A percentile compares a stretch with the other conserved stretches of the same genome.
Conservation (phyloP, 2,329 filamentous ascomycete species). For the Phoma sp. region DNA sequence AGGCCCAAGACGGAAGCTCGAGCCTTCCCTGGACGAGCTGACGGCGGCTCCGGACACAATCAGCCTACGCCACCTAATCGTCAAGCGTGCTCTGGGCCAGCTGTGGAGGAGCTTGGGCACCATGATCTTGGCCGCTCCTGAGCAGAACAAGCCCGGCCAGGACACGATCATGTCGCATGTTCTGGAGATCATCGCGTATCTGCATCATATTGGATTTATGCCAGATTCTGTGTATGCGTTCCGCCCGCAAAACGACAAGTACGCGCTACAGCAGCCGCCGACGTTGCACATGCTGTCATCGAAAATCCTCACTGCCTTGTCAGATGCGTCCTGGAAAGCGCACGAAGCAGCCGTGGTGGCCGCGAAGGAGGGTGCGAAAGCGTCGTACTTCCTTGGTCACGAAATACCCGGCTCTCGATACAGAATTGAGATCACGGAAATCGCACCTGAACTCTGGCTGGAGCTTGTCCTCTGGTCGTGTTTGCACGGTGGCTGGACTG, state of each 20-base stretch:
- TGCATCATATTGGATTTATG: conserved; percentile 58
- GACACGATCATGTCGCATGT: conserved; percentile 52
- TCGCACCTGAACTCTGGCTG: conserved; percentile 58
- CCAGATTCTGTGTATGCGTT: conserved; percentile 56
- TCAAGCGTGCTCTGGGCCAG: conserved; percentile 52
- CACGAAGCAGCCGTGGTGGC: conserved; percentile 49
- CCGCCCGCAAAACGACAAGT: conserved; percentile 41
- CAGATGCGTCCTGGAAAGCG: conserved; percentile 59
- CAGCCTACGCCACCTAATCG: conserved; percentile 22
- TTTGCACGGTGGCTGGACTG: conserved; percentile 56
- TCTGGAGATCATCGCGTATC: conserved; percentile 56
- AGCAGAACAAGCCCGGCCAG: conserved; percentile 24
- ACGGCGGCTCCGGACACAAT: conserved; percentile 39
- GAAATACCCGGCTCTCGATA: conserved; percentile 55
- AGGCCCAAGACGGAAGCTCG: conserved; percentile 22
- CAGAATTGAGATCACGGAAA: conserved; percentile 49
- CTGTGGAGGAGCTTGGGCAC: conserved; percentile 56
- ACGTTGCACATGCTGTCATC: conserved; percentile 57
- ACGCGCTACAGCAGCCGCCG: conserved; percentile 56
- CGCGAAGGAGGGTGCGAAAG: conserved; percentile 42
- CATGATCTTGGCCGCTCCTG: conserved; percentile 53
- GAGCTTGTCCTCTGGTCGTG: conserved; percentile 62
- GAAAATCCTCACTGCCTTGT: conserved; percentile 57
- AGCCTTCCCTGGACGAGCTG: conserved; percentile 32
- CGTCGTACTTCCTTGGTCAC: conserved; percentile 50